A percentile compares a stretch with the other conserved stretches of the same genome.
phyloP scores from a whole-genome alignment of 2,329 filamentous ascomycete species.

The Furcasterigmium furcatum region DNA sequence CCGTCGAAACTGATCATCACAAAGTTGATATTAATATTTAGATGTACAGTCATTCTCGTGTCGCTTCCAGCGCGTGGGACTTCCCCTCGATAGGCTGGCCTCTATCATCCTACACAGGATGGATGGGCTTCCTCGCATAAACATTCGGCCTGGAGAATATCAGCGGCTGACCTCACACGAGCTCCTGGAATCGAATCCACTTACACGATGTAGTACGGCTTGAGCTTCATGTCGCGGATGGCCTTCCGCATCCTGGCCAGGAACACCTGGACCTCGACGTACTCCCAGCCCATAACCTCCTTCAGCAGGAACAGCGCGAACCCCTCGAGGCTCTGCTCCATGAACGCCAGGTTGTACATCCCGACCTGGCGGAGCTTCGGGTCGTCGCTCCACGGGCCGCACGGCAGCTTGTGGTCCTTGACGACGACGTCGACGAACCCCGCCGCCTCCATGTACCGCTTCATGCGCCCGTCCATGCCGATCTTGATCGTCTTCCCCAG shows the following conservation, averaged over 20 bases:
- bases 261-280: slow-evolving; percentile 18
- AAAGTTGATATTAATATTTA: too few relatives aligned
- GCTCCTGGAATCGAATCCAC: slow-evolving; percentile 1
- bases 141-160: background rate
- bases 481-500: slow-evolving; percentile 16
- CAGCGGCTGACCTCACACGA: background rate
- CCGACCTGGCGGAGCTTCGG: slow-evolving; percentile 7
- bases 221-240: slow-evolving; percentile 14
- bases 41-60: too few relatives aligned
- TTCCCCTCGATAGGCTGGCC: too few relatives aligned
- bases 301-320: slow-evolving; percentile 20
- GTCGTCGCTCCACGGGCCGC: slow-evolving; percentile 11
- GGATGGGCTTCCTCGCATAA: background rate
- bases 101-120: too few relatives aligned
- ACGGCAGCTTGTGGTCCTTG: slow-evolving; percentile 8
- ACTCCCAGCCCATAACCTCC: slow-evolving; percentile 22
- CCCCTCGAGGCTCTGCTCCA: slow-evolving; percentile 17
- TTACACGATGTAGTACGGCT: slow-evolving; percentile 19
- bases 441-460: slow-evolving; percentile 13
- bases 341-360: slow-evolving; percentile 14
- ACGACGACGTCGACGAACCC: slow-evolving; percentile 15
- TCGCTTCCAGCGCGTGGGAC: too few relatives aligned
- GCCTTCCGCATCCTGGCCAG: slow-evolving; percentile 18
- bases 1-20: too few relatives aligned
- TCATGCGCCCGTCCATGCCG: slow-evolving; percentile 14